These are phyloP conservation scores for Paratinospora sagittata DNA, from an alignment of 164 flowering plant genomes.

Conservation along the genomic window DNA sequence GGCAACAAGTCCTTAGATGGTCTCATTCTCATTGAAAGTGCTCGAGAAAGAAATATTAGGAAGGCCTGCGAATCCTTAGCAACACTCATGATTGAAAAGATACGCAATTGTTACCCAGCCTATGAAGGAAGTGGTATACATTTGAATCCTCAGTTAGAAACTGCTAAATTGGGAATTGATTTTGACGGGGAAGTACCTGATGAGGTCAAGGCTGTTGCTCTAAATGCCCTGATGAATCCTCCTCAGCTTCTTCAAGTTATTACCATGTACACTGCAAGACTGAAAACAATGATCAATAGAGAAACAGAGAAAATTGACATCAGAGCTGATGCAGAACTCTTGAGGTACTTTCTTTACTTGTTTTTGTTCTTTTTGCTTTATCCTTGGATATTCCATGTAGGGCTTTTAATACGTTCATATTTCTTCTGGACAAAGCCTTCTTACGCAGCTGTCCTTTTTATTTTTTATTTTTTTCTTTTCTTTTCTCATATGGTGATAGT, in stretches of 20 bases:
- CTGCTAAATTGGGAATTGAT: constrained; percentile 72
- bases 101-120: constrained; percentile 74
- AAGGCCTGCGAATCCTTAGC: constrained; percentile 88
- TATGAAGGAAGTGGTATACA: constrained; percentile 86
- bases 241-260: constrained; percentile 78
- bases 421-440: neutral
- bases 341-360: constrained; percentile 46
- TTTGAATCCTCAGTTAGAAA: constrained; percentile 66
- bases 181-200: constrained; percentile 82
- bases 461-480: too few relatives aligned
- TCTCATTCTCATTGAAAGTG: constrained; percentile 78
- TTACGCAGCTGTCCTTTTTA: neutral
- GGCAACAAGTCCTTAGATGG: constrained; percentile 74
- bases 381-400: neutral
- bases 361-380: neutral
- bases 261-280: constrained; percentile 60
- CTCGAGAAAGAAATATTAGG: constrained; percentile 68
- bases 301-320: constrained; percentile 89
- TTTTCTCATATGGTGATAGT: neutral
- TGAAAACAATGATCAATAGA: constrained; percentile 60
- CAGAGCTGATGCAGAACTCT: constrained; percentile 89
- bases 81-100: constrained; percentile 53
- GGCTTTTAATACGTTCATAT: neutral
- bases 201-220: constrained; percentile 55
- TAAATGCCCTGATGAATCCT: constrained; percentile 62